These are phyloP conservation scores for Wakefieldia striispora DNA, from an alignment of 768 basidiomycete genomes.

Conservation along the genomic window DNA sequence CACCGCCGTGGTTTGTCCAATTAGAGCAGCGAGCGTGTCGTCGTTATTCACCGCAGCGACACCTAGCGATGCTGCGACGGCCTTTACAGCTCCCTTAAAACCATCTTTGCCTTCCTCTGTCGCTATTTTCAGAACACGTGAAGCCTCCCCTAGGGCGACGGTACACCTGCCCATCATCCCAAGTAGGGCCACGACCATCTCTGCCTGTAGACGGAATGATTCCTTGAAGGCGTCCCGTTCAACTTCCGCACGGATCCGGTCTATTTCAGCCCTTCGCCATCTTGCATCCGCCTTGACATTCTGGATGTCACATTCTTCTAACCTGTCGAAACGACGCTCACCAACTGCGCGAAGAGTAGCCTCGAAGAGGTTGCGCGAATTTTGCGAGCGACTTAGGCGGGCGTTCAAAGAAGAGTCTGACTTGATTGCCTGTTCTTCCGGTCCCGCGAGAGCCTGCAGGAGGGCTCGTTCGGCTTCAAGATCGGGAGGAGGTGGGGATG, in stretches of 20 bases:
- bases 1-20: slow-evolving; percentile 64
- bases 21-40: slow-evolving; percentile 59
- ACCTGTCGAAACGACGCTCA: slow-evolving; percentile 73
- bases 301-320: slow-evolving; percentile 69
- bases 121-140: slow-evolving; percentile 41
- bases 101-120: slow-evolving; percentile 33
- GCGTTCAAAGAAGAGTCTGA: slow-evolving; percentile 55
- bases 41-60: slow-evolving; percentile 66
- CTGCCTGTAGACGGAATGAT: slow-evolving; percentile 62
- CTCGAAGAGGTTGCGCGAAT: slow-evolving; percentile 79
- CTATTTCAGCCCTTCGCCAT: slow-evolving; percentile 68
- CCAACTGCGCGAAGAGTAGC: slow-evolving; percentile 82
- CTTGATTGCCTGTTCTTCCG: slow-evolving; percentile 68
- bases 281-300: slow-evolving; percentile 70
- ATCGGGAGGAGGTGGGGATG: slow-evolving; percentile 46
- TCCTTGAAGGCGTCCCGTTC: slow-evolving; percentile 63
- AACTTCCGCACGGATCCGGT: slow-evolving; percentile 60
- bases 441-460: slow-evolving; percentile 59
- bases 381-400: slow-evolving; percentile 65
- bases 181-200: slow-evolving; percentile 65
- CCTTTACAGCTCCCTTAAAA: slow-evolving; percentile 43
- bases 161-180: slow-evolving; percentile 82
- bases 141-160: slow-evolving; percentile 62
- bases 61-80: slow-evolving; percentile 50
- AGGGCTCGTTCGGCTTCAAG: slow-evolving; percentile 73